Evolutionary conservation across 305 asterid species (phyloP).

Genomic region (Rubia tinctorum): DNA sequence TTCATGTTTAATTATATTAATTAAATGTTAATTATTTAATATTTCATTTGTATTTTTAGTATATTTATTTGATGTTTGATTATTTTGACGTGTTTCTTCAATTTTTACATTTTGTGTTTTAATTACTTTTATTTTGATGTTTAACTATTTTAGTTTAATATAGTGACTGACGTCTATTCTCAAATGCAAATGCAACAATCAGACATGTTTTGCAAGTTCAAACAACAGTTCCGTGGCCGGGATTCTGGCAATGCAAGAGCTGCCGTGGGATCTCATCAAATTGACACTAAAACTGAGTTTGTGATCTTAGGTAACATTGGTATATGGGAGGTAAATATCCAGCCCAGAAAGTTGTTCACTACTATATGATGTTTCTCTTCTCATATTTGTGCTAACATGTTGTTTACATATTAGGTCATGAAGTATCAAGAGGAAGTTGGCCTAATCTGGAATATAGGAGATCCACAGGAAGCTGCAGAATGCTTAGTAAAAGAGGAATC

Average conservation of each 20-base stretch:
- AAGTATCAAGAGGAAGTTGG: constrained; percentile 61
- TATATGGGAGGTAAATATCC: constrained; percentile 57
- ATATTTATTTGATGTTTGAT: too few relatives aligned
- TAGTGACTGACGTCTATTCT: neutral
- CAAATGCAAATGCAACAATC: neutral
- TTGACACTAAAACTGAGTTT: constrained; percentile 51
- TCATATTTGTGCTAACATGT: neutral
- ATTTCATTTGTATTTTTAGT: too few relatives aligned
- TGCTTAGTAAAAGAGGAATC: constrained; percentile 60
- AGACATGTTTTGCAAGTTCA: constrained; percentile 28
- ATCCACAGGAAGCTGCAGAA: constrained; percentile 62
- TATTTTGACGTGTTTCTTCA: too few relatives aligned
- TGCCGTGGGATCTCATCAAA: constrained; percentile 36
- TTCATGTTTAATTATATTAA: too few relatives aligned
- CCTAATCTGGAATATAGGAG: constrained; percentile 56
- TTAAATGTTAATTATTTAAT: too few relatives aligned
- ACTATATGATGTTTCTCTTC: neutral
- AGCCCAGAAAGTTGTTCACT: neutral
- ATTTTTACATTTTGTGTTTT: too few relatives aligned
- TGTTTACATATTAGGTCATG: constrained; percentile 30
- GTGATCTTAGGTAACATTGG: constrained; percentile 56
- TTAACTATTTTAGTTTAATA: too few relatives aligned
- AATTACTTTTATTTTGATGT: too few relatives aligned
- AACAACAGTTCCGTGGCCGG: constrained; percentile 5
- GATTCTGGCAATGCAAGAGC: constrained; percentile 19